phyloP scores from a whole-genome alignment of 192 early-diverging fungal genomes.

The Rhizophagus prolifer region DNA sequence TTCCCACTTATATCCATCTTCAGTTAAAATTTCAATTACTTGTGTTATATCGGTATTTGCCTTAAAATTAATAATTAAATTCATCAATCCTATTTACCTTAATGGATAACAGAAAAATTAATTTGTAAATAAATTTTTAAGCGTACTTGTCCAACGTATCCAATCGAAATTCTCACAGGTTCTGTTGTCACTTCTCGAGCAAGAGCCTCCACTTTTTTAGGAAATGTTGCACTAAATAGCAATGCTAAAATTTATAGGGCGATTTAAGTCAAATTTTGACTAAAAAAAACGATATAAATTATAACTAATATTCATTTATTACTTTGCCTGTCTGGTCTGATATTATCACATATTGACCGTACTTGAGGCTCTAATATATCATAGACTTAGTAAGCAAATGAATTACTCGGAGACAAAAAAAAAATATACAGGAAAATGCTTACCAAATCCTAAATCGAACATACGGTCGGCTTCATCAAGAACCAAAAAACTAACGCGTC shows the following conservation, averaged over 20 bases:
- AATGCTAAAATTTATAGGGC: conserved; percentile 46
- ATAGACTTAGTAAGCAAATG: neutral
- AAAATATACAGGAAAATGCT: conserved; percentile 10
- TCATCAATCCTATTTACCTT: neutral
- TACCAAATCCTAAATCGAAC: conserved; percentile 93
- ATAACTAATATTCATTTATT: conserved; percentile 5
- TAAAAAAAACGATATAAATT: neutral
- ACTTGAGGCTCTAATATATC: conserved; percentile 65
- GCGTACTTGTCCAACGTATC: conserved; percentile 58
- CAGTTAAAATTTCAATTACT: conserved; percentile 55
- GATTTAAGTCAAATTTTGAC: too few species aligned
- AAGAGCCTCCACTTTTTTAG: conserved; percentile 64
- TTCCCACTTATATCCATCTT: conserved; percentile 71
- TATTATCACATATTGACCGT: conserved; percentile 73
- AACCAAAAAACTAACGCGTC: conserved; percentile 81
- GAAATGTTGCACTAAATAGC: conserved; percentile 81
- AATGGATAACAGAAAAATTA: neutral
- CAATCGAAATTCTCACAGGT: conserved; percentile 73
- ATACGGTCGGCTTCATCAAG: conserved; percentile 97
- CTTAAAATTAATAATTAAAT: conserved; percentile 17
- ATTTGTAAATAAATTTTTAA: neutral
- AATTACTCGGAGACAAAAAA: neutral
- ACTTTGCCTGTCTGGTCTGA: conserved; percentile 82
- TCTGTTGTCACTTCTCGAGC: conserved; percentile 71
- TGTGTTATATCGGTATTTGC: conserved; percentile 80